Conservation (phyloP, 2,329 filamentous ascomycete species). For the Epichloe typhina region DNA sequence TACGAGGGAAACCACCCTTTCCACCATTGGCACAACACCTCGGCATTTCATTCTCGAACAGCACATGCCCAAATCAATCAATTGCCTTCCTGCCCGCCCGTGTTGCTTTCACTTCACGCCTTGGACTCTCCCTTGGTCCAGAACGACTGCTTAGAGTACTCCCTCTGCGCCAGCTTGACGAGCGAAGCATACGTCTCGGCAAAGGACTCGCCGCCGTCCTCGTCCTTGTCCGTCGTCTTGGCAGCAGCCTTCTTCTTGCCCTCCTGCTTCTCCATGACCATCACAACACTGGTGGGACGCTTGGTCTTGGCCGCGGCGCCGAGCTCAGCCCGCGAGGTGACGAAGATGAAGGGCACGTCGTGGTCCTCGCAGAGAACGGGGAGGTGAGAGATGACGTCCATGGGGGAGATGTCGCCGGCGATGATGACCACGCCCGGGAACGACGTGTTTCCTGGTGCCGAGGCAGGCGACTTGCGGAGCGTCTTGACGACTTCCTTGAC, state of each 20-base stretch:
- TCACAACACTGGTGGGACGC: slow-evolving; percentile 90
- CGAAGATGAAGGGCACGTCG: slow-evolving; percentile 92
- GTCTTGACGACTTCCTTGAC: slow-evolving; percentile 99
- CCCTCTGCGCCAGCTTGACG: slow-evolving; percentile 53
- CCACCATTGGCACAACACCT: not conserved
- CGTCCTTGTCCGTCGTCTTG: slow-evolving; percentile 30
- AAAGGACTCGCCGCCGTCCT: slow-evolving; percentile 43
- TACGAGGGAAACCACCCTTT: not conserved
- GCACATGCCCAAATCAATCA: not conserved
- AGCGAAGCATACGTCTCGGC: slow-evolving; percentile 50
- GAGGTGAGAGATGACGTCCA: slow-evolving; percentile 97
- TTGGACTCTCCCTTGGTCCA: slow-evolving; percentile 28
- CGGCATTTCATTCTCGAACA: not conserved
- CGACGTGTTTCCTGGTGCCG: slow-evolving; percentile 48
- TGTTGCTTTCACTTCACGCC: slow-evolving; percentile 8
- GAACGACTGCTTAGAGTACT: slow-evolving; percentile 44
- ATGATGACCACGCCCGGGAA: slow-evolving; percentile 74
- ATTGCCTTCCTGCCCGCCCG: not conserved
- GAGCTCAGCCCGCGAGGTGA: slow-evolving; percentile 82
- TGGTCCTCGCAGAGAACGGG: slow-evolving; percentile 97
- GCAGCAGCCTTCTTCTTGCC: slow-evolving; percentile 31
- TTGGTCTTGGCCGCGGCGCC: slow-evolving; percentile 91
- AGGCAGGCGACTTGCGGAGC: slow-evolving; percentile 75
- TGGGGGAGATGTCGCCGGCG: slow-evolving; percentile 87
- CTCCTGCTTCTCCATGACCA: slow-evolving; percentile 54